Conservation (phyloP, 345 rosid species). For the Syzygium oleosum region DNA sequence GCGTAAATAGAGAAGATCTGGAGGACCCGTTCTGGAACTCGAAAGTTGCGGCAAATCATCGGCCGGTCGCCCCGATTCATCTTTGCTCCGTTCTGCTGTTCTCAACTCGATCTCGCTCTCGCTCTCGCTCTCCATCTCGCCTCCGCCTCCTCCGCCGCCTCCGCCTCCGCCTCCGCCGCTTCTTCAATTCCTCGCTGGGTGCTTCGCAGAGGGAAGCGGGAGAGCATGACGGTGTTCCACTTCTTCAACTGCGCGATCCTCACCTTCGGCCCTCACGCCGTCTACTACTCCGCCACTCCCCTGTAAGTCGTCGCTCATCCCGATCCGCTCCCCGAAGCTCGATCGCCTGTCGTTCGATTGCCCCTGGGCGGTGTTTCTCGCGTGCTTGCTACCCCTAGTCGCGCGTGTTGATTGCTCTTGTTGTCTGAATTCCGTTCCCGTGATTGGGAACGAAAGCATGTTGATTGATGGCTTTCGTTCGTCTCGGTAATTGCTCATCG, state of each 20-base stretch:
- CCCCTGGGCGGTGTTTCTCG: background rate
- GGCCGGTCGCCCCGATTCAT: background rate
- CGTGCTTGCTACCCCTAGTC: background rate
- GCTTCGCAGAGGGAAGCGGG: background rate
- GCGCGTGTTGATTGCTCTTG: background rate
- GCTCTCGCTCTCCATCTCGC: background rate
- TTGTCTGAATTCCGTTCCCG: background rate
- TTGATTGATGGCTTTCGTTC: background rate
- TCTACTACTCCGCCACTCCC: conserved; percentile 97
- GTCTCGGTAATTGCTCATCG: background rate
- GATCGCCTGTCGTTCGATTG: background rate
- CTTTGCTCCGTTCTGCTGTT: background rate
- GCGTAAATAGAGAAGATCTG: background rate
- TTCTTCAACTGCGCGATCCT: conserved; percentile 99
- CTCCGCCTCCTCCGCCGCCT: background rate
- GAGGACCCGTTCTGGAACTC: background rate
- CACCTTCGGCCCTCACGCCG: conserved; percentile 98
- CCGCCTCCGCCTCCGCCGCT: background rate
- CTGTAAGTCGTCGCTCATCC: conserved; percentile 29
- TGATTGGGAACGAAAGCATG: background rate
- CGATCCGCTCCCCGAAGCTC: background rate
- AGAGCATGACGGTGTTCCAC: conserved; percentile 79
- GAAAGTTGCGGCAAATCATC: background rate
- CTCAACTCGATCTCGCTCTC: background rate
- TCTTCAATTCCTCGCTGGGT: background rate